A percentile compares a stretch with the other conserved stretches of the same genome.
These are phyloP conservation scores for Coniferiporia weirii DNA, from an alignment of 1,284 basidiomycete species.

Conservation along the genomic window DNA sequence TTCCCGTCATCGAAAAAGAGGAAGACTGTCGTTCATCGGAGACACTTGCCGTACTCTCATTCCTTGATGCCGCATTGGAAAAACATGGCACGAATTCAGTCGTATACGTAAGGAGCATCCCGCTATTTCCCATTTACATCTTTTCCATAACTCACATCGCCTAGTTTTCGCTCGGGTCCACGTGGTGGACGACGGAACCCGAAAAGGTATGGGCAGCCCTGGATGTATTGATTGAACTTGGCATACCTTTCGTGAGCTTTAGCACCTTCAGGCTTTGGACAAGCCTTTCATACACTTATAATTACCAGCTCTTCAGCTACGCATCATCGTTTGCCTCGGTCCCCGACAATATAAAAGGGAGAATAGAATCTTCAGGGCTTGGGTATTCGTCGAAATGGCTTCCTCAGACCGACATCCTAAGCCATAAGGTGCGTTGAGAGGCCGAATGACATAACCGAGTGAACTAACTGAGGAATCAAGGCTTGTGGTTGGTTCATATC, in stretches of 20 bases:
- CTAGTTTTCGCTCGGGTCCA: conserved; percentile 19
- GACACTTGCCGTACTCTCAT: not conserved
- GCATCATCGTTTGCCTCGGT: conserved; percentile 10
- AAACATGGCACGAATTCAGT: conserved; percentile 16
- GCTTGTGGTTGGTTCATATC: conserved; percentile 20
- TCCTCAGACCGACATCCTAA: conserved; percentile 18
- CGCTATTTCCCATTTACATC: not conserved
- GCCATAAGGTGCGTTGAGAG: conserved; percentile 11
- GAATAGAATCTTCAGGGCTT: conserved; percentile 13
- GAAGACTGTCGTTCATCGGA: not conserved
- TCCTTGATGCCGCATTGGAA: conserved; percentile 8
- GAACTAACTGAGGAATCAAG: not conserved
- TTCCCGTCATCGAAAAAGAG: conserved; percentile 3
- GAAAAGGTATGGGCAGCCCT: conserved; percentile 17
- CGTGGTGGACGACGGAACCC: conserved; percentile 14
- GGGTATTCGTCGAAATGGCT: conserved; percentile 16
- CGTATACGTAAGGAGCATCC: conserved; percentile 10
- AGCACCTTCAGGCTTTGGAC: no score
- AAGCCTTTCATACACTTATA: not conserved
- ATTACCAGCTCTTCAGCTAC: conserved; percentile 12
- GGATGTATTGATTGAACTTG: conserved; percentile 11
- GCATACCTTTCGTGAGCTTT: conserved; percentile 17
- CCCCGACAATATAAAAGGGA: conserved; percentile 7
- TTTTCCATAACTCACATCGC: not conserved
- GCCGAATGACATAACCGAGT: not conserved